phyloP scores from a whole-genome alignment of 1,284 basidiomycete genomes.

The Butyriboletus appendiculatus region DNA sequence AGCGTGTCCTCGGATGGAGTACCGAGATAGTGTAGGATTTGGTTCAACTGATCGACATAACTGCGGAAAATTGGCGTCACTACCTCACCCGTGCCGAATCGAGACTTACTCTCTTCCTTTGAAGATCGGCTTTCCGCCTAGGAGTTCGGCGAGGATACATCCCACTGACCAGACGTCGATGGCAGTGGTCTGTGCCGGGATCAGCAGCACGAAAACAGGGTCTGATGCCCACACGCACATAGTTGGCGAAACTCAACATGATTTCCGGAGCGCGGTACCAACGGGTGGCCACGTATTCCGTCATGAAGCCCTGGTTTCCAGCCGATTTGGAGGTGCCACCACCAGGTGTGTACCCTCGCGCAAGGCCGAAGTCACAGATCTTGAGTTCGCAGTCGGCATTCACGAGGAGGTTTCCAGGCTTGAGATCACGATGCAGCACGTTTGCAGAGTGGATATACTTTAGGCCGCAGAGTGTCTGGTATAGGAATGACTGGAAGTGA shows the following conservation, averaged over 20 bases:
- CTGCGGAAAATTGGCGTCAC: conserved; percentile 39
- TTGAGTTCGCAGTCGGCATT: conserved; percentile 98
- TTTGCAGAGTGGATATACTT: conserved; percentile 99
- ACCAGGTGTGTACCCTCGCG: conserved; percentile 90
- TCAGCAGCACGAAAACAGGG: conserved; percentile 12
- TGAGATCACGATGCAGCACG: conserved; percentile 96
- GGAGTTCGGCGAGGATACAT: conserved; percentile 95
- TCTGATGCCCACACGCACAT: conserved; percentile 51
- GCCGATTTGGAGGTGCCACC: conserved; percentile 64
- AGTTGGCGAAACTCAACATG: conserved; percentile 97
- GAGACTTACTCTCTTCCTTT: conserved; percentile 89
- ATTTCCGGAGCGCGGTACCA: conserved; percentile 99
- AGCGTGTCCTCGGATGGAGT: conserved; percentile 97
- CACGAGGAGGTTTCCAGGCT: conserved; percentile 94
- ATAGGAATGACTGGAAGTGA: conserved; percentile 98
- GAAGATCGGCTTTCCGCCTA: conserved; percentile 98
- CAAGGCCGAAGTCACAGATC: conserved; percentile 99
- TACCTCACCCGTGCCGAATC: background rate
- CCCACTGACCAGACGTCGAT: conserved; percentile 99
- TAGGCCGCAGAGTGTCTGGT: conserved; percentile 97
- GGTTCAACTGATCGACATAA: conserved; percentile 98
- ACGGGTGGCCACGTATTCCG: conserved; percentile 96
- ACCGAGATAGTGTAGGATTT: conserved; percentile 96
- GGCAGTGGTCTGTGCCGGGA: conserved; percentile 59
- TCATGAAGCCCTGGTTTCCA: conserved; percentile 97